Evolutionary conservation across 805 yeast genomes (phyloP).

Genomic region (Zygosaccharomyces gambellarensis): DNA sequence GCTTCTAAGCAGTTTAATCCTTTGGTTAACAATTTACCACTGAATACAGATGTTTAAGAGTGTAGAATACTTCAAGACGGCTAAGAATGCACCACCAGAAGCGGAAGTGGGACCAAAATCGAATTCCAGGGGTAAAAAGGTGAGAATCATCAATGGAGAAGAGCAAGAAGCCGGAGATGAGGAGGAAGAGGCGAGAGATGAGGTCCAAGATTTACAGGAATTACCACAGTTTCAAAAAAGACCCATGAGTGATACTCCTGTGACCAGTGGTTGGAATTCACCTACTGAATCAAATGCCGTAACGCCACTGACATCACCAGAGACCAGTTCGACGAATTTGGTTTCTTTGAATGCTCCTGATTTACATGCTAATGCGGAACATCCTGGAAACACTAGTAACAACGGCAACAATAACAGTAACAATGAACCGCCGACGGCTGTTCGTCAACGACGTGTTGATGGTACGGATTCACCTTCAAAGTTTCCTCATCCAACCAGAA

Average conservation of each 20-base stretch:
- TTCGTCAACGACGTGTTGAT: background rate
- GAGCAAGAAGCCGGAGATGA: background rate
- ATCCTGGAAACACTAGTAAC: background rate
- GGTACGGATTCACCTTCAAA: constrained; percentile 22
- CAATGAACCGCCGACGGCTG: background rate
- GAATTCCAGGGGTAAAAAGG: background rate
- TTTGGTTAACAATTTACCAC: background rate
- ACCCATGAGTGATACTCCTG: constrained; percentile 73
- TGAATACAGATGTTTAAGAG: constrained; percentile 18
- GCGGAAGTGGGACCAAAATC: constrained; percentile 23
- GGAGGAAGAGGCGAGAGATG: constrained; percentile 3
- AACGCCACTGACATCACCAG: constrained; percentile 33
- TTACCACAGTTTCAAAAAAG: constrained; percentile 61
- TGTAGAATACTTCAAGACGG: constrained; percentile 19
- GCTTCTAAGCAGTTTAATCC: background rate
- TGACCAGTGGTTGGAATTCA: constrained; percentile 51
- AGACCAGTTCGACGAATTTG: constrained; percentile 18
- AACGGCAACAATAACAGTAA: background rate
- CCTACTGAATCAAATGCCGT: constrained; percentile 40
- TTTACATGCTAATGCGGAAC: background rate
- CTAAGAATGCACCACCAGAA: constrained; percentile 20
- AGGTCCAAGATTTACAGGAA: background rate
- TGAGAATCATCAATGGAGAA: constrained; percentile 3
- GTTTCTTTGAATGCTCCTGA: constrained; percentile 2
- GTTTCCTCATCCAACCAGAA: constrained; percentile 38